These are phyloP conservation scores for Microbotryum violaceum DNA, from an alignment of 1,284 basidiomycete genomes.

Conservation along the genomic window DNA sequence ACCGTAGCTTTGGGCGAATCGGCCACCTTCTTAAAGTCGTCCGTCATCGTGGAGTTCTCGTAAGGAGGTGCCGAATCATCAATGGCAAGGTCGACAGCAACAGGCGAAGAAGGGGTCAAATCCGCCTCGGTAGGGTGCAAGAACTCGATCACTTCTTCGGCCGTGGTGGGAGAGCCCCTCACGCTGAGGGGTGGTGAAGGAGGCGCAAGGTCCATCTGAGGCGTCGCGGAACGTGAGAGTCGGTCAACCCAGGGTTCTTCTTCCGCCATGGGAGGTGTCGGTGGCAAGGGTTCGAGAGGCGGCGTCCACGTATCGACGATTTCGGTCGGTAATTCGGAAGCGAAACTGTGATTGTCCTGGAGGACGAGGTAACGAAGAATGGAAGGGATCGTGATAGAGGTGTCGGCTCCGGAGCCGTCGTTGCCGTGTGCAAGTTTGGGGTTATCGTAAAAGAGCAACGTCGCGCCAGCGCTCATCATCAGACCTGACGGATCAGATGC, in stretches of 20 bases:
- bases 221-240: too few relatives aligned
- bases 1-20: background rate
- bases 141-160: background rate
- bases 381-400: background rate
- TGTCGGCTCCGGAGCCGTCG: background rate
- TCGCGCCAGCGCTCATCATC: slow-evolving; percentile 17
- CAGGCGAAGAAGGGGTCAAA: background rate
- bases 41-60: too few relatives aligned
- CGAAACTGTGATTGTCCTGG: slow-evolving; percentile 22
- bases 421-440: too few relatives aligned
- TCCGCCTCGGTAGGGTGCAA: background rate
- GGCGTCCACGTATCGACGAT: slow-evolving; percentile 10
- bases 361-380: background rate
- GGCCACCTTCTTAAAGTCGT: too few relatives aligned
- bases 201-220: too few relatives aligned
- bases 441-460: slow-evolving; percentile 22
- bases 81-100: background rate
- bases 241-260: too few relatives aligned
- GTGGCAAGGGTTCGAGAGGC: background rate
- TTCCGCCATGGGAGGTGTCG: background rate
- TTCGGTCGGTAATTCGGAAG: slow-evolving; percentile 6
- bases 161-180: too few relatives aligned
- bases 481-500: slow-evolving; percentile 13
- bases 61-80: background rate
- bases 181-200: too few relatives aligned